Base-by-base conservation (phyloP, 306 rosid species). In the Prunus salicina region DNA sequence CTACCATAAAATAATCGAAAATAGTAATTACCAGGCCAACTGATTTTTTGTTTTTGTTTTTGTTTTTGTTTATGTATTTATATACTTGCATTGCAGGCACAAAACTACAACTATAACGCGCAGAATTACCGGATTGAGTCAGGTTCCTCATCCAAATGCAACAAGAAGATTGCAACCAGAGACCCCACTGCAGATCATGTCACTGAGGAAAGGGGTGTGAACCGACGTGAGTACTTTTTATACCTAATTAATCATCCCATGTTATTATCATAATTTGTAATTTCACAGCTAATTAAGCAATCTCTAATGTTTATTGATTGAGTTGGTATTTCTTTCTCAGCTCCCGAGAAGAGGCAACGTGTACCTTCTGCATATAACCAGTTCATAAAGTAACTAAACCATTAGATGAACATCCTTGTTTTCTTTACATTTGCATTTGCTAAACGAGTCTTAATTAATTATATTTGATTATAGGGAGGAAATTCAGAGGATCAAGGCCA, bases 291-390 rank as follows among this genome's bases (percentile, higher is more conserved):
- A 56, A 56, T 56, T 10, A 56, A 9, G 62, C 28, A 38, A 38
- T 38, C 43, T 38, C 43, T 38, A 38, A 38, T 38, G 43, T 38
- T 38, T 38, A 57, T 76, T 74, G 4, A 76, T 8, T 82, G 91
- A 86, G 85, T 66, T 82, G 90, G 86, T 91, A 27, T 85, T 94
- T 87, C 89, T 79, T 69, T 87, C 85, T 81, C 98, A 96, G 99
- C 99, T 85, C 98, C 99, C 86, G 98, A 91, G 93, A 96, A 96
- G 96, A 91, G 96, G 93, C 99, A 96, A 88, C 93, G 98, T 72
- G 99, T 92, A 75, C 99, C 98, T 77, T 96, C 99, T 87, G 99
- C 99, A 72, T 96, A 96, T 78, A 96, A 96, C 77, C 99, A 93
- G 91, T 96, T 96, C 89, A 96, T 96, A 84, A 96, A 91, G 99